phyloP scores from a whole-genome alignment of 208 protist genomes.

The Vickermania spadyakhi region DNA sequence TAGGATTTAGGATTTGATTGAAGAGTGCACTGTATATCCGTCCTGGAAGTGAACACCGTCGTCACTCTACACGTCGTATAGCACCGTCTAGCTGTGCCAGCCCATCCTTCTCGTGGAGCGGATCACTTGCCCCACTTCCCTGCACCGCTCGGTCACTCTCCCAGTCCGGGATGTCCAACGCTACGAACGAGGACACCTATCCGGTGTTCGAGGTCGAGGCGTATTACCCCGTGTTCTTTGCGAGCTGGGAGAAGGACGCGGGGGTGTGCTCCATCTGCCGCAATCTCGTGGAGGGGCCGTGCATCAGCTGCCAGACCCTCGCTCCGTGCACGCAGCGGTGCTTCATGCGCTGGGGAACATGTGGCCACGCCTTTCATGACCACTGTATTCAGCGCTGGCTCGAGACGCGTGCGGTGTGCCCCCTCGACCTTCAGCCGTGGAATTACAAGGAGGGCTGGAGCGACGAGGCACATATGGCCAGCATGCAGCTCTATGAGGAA shows the following conservation, averaged over 20 bases:
- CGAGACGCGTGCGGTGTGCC: constrained; percentile 95
- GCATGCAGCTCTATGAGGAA: background rate
- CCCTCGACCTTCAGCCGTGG: constrained; percentile 95
- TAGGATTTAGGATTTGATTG: too few species aligned
- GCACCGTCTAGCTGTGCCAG: too few species aligned
- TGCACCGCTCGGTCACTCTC: too few species aligned
- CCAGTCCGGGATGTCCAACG: too few species aligned
- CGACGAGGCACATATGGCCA: background rate
- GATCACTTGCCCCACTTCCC: too few species aligned
- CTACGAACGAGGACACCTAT: background rate
- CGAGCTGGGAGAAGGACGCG: constrained; percentile 92
- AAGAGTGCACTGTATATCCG: too few species aligned
- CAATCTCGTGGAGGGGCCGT: constrained; percentile 97
- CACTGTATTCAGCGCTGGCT: constrained; percentile 99
- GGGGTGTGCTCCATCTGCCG: constrained; percentile 97
- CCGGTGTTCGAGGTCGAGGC: constrained; percentile 71
- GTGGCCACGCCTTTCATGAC: constrained; percentile 98
- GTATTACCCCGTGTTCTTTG: constrained; percentile 96
- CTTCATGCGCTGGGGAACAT: constrained; percentile 96
- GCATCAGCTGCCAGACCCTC: constrained; percentile 95
- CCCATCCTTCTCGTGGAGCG: too few species aligned
- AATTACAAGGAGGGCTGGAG: constrained; percentile 70
- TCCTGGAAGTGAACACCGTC: too few species aligned
- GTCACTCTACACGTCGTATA: too few species aligned
- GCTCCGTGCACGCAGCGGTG: constrained; percentile 49